Evolutionary conservation across 2,329 filamentous ascomycete genomes (phyloP).

Genomic region (Aspergillus transmontanensis): DNA sequence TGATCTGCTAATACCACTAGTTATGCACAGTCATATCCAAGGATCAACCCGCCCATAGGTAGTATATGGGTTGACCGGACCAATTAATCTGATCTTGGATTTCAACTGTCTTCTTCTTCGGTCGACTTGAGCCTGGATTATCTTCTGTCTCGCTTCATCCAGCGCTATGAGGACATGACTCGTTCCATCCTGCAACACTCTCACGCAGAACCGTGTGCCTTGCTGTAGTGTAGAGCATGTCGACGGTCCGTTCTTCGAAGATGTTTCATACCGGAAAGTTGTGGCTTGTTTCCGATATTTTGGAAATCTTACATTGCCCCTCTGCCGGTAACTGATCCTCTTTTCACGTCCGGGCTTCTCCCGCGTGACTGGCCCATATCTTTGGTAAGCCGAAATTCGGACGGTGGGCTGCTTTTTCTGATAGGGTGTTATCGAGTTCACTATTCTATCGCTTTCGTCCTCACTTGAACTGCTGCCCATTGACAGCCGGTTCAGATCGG

Average conservation of each 20-base stretch:
- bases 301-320: conserved; percentile 23
- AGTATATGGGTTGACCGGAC: conserved; percentile 37
- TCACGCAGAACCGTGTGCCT: conserved; percentile 29
- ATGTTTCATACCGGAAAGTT: not conserved
- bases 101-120: conserved; percentile 42
- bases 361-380: conserved; percentile 39
- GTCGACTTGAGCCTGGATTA: conserved; percentile 37
- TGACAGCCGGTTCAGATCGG: conserved; percentile 16
- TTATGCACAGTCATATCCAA: conserved; percentile 28
- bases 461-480: conserved; percentile 17
- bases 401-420: conserved; percentile 33
- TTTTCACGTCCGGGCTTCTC: conserved; percentile 31
- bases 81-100: conserved; percentile 43
- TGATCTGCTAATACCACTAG: not conserved
- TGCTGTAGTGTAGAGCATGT: conserved; percentile 26
- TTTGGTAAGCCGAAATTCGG: conserved; percentile 40
- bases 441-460: conserved; percentile 13
- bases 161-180: conserved; percentile 31
- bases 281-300: conserved; percentile 16
- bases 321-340: conserved; percentile 24
- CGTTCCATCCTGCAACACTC: conserved; percentile 29
- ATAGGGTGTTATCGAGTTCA: conserved; percentile 3
- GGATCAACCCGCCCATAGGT: conserved; percentile 27
- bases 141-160: conserved; percentile 37
- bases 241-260: conserved; percentile 17